Conservation (phyloP, 148 eudicot species). For the Fagopyrum esculentum region DNA sequence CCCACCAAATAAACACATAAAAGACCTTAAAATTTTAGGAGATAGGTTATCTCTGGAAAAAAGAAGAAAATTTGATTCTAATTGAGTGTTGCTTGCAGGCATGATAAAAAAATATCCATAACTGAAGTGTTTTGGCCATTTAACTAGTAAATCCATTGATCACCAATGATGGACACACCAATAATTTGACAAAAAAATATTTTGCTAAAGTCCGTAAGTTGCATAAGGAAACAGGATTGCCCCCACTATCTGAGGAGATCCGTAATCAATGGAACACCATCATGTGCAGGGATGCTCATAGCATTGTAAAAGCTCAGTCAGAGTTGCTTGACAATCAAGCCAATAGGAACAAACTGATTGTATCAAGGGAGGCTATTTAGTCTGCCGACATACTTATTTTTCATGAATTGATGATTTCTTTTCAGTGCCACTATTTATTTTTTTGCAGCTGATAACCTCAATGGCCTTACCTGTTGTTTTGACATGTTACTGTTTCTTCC, state of each 20-base stretch:
- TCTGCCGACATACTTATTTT: not conserved
- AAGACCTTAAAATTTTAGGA: not conserved
- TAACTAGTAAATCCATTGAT: not conserved
- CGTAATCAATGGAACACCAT: not conserved
- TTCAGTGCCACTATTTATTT: not conserved
- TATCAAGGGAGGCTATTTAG: not conserved
- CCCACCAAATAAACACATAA: not conserved
- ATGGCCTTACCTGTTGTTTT: not conserved
- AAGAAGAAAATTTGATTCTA: not conserved
- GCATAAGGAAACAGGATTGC: not conserved
- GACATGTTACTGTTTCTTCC: not conserved
- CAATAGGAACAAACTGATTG: not conserved
- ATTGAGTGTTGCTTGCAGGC: not conserved
- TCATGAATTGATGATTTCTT: not conserved
- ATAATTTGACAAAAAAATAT: too few relatives aligned
- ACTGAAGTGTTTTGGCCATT: not conserved
- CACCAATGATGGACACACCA: too few relatives aligned
- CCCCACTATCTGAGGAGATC: not conserved
- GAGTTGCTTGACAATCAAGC: not conserved
- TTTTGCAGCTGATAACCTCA: not conserved
- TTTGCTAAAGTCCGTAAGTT: not conserved
- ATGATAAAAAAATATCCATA: not conserved
- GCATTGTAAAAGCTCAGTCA: not conserved
- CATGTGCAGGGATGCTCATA: not conserved
- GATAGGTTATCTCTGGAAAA: not conserved